These are phyloP conservation scores for Curvularia eragrostidis DNA, from an alignment of 2,329 filamentous ascomycete genomes.

Conservation along the genomic window DNA sequence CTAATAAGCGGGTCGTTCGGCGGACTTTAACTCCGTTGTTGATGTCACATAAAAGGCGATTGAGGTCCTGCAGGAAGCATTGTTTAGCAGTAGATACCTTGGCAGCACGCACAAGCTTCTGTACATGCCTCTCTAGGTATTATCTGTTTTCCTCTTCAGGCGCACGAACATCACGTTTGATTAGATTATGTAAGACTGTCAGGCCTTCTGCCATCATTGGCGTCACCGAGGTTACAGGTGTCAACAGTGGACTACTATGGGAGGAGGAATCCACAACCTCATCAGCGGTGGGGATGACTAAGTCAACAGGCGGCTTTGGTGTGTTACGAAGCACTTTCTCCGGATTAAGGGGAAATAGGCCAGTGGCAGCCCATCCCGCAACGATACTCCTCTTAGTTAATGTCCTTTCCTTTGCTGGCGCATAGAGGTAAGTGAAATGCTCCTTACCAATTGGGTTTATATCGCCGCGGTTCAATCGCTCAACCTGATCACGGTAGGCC, in stretches of 20 bases:
- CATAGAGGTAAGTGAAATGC: constrained; percentile 31
- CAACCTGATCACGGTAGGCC: constrained; percentile 7
- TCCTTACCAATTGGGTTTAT: constrained; percentile 20
- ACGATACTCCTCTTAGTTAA: constrained; percentile 41
- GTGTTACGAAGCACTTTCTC: constrained; percentile 33
- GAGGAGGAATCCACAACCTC: not conserved
- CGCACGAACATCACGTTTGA: constrained; percentile 23
- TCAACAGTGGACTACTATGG: no score
- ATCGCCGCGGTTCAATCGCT: constrained; percentile 18
- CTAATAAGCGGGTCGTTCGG: not conserved
- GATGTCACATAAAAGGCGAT: not conserved
- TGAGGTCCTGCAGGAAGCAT: not conserved
- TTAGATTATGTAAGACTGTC: constrained; percentile 22
- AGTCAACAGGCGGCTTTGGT: constrained; percentile 30
- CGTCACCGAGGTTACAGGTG: constrained; percentile 29
- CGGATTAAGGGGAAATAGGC: constrained; percentile 42
- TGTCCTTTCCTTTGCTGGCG: constrained; percentile 28
- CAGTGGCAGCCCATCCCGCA: constrained; percentile 31
- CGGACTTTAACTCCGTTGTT: not conserved
- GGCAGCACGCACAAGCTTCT: not conserved
- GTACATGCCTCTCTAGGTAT: not conserved
- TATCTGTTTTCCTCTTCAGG: constrained; percentile 8
- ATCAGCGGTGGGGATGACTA: not conserved
- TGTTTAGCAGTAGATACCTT: not conserved
- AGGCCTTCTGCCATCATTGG: constrained; percentile 18